These are phyloP conservation scores for Dactylellina parvicollis DNA, from an alignment of 2,329 filamentous ascomycete genomes.

Conservation along the genomic window DNA sequence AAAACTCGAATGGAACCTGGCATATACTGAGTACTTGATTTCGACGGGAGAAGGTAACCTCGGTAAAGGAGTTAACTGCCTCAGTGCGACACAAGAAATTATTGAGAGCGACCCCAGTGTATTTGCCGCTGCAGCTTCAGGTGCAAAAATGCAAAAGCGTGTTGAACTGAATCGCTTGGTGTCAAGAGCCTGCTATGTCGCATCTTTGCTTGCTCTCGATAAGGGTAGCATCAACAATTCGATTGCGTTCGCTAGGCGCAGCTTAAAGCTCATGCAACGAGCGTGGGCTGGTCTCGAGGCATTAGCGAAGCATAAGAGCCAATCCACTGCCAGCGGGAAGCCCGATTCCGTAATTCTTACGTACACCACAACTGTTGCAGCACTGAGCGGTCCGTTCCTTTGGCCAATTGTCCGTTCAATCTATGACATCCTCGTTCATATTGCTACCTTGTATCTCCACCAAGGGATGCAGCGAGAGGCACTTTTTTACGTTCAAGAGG, in stretches of 20 bases:
- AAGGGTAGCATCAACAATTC: conserved; percentile 69
- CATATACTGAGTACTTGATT: conserved; percentile 78
- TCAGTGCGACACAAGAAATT: conserved; percentile 54
- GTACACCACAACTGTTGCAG: conserved; percentile 63
- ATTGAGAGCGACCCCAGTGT: conserved; percentile 59
- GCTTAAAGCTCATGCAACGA: conserved; percentile 65
- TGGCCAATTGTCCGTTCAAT: conserved; percentile 82
- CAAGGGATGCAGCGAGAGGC: conserved; percentile 89
- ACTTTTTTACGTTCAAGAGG: conserved; percentile 85
- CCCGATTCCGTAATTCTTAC: conserved; percentile 57
- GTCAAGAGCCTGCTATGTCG: conserved; percentile 71
- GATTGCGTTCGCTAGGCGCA: conserved; percentile 68
- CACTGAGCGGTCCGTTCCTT: conserved; percentile 72
- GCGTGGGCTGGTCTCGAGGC: conserved; percentile 62
- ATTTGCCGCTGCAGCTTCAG: conserved; percentile 58
- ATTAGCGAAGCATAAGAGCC: conserved; percentile 59
- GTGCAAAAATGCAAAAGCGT: conserved; percentile 61
- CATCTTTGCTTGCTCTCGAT: conserved; percentile 73
- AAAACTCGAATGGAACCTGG: conserved; percentile 72
- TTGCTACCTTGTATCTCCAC: conserved; percentile 81
- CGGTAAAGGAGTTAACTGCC: conserved; percentile 67
- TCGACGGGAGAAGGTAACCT: conserved; percentile 69
- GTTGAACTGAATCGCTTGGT: conserved; percentile 66
- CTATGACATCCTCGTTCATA: conserved; percentile 75
- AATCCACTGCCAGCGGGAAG: conserved; percentile 60